A percentile compares a stretch with the other conserved stretches of the same genome.
These are phyloP conservation scores for Elongisporangium undulatum DNA, from an alignment of 352 stramenopile genomes.

Conservation along the genomic window DNA sequence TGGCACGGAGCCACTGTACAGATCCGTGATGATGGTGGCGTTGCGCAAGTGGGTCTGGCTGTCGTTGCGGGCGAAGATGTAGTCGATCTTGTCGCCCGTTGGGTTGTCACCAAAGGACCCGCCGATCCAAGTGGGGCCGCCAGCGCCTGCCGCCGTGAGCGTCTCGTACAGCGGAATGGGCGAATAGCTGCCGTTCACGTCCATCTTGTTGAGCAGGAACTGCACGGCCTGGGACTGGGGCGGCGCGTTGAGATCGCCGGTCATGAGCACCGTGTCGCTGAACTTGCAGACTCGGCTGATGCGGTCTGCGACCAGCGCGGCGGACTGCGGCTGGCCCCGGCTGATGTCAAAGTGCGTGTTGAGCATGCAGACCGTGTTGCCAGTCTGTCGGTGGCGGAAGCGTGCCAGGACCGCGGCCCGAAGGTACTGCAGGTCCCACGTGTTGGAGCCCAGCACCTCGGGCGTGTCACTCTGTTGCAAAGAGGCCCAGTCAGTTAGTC, in stretches of 20 bases:
- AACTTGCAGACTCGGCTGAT: slow-evolving; percentile 34
- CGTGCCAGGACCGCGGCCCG: slow-evolving; percentile 49
- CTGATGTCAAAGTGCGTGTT: slow-evolving; percentile 77
- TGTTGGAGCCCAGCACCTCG: slow-evolving; percentile 46
- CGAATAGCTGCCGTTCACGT: slow-evolving; percentile 21
- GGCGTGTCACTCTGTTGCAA: slow-evolving; percentile 55
- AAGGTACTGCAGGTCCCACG: slow-evolving; percentile 61
- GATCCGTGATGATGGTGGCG: slow-evolving; percentile 37
- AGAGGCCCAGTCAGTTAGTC: slow-evolving; percentile 2
- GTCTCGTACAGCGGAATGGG: slow-evolving; percentile 62
- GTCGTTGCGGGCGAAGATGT: slow-evolving; percentile 58
- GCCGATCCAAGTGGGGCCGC: slow-evolving; percentile 59
- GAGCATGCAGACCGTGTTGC: slow-evolving; percentile 50
- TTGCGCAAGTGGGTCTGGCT: slow-evolving; percentile 34
- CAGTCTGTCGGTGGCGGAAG: slow-evolving; percentile 30
- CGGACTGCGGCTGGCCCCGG: slow-evolving; percentile 47
- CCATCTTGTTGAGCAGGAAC: slow-evolving; percentile 29
- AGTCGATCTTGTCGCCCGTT: slow-evolving; percentile 49
- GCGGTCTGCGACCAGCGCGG: slow-evolving; percentile 39
- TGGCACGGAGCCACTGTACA: slow-evolving; percentile 19
- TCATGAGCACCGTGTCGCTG: slow-evolving; percentile 54
- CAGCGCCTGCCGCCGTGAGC: slow-evolving; percentile 29
- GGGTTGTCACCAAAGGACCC: slow-evolving; percentile 33
- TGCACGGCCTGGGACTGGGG: slow-evolving; percentile 27
- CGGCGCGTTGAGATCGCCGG: slow-evolving; percentile 58